A percentile compares a stretch with the other conserved stretches of the same genome.
phyloP scores from a whole-genome alignment of 768 basidiomycete genomes.

The Phallus indusiatus region DNA sequence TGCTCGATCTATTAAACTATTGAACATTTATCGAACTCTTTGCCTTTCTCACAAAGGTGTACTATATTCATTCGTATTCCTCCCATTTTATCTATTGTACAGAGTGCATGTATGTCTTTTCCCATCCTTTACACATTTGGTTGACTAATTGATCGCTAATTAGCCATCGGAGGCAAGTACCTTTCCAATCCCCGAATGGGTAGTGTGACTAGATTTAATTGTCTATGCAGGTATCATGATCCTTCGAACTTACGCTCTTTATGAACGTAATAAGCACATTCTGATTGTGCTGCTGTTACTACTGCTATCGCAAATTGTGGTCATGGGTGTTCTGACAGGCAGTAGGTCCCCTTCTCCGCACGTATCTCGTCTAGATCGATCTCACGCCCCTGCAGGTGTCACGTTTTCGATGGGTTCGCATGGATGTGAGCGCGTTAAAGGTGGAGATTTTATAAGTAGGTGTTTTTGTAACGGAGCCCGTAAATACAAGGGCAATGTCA shows the following conservation, averaged over 20 bases:
- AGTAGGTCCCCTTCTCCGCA: not conserved
- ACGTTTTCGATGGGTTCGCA: not conserved
- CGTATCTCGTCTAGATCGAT: not conserved
- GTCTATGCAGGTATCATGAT: not conserved
- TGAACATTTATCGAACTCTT: too few relatives aligned
- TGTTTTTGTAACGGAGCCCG: not conserved
- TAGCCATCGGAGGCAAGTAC: not conserved
- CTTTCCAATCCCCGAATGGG: not conserved
- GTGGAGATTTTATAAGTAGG: not conserved
- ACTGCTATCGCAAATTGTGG: not conserved
- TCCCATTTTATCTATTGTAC: not conserved
- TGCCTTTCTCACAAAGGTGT: not conserved
- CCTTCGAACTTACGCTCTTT: not conserved
- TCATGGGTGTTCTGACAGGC: not conserved
- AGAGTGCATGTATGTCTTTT: not conserved
- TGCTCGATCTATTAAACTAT: not conserved
- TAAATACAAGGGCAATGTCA: too few relatives aligned
- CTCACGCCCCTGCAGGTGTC: not conserved
- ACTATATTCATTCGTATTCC: not conserved
- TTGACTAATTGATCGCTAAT: not conserved
- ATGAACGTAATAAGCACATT: not conserved
- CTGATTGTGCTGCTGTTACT: not conserved
- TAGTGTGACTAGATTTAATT: not conserved
- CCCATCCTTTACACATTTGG: not conserved
- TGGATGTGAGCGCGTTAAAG: not conserved